A percentile compares a stretch with the other conserved stretches of the same genome.
phyloP scores from a whole-genome alignment of 495 filamentous ascomycete genomes.

The Penicillium atrosanguineum region DNA sequence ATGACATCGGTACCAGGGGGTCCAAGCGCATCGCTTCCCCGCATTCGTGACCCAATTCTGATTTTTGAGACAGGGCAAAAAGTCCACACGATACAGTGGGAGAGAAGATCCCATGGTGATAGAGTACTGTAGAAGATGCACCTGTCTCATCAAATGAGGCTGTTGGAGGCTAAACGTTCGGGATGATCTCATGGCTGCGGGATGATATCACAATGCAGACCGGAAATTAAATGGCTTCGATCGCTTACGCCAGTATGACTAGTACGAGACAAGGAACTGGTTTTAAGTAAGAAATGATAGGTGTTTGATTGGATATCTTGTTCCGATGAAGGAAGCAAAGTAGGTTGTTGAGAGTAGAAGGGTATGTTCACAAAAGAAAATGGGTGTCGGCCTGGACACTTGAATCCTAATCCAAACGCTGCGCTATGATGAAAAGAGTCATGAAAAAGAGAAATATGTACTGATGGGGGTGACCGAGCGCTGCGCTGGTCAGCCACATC shows the following conservation, averaged over 20 bases:
- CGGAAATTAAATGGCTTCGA: constrained; percentile 1
- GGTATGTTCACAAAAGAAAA: constrained; percentile 20
- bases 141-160: background rate
- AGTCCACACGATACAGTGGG: no score
- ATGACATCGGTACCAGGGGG: no score
- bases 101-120: no score
- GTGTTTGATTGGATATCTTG: constrained; percentile 2
- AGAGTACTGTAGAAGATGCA: no score
- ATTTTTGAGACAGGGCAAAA: no score
- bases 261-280: background rate
- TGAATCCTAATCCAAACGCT: constrained; percentile 25
- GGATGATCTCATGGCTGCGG: constrained; percentile 22
- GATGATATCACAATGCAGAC: constrained; percentile 21
- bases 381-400: constrained; percentile 19
- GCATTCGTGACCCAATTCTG: no score
- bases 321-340: constrained; percentile 1
- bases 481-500: constrained; percentile 12
- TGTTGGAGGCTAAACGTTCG: constrained; percentile 3
- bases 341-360: constrained; percentile 1
- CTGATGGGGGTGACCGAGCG: constrained; percentile 14
- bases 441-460: constrained; percentile 14
- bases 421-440: constrained; percentile 20
- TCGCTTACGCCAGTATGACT: constrained; percentile 7
- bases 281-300: background rate
- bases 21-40: no score